A percentile compares a stretch with the other conserved stretches of the same genome.
These are phyloP conservation scores for Ramaria sp. DNA, from an alignment of 768 basidiomycete species.

Conservation along the genomic window DNA sequence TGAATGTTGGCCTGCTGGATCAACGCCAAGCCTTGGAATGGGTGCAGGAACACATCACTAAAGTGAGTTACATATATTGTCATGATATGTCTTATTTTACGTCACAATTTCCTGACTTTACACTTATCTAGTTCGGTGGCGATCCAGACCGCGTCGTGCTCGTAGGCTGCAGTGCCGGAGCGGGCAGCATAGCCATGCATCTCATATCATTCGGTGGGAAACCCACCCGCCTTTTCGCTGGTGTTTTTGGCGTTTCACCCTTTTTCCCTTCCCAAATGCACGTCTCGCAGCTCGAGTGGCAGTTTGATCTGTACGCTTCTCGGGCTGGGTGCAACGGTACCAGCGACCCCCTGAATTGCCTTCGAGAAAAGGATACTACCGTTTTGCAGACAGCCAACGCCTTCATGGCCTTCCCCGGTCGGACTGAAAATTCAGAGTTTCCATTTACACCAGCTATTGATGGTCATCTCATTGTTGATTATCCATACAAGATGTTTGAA, in stretches of 20 bases:
- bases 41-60: slow-evolving; percentile 27
- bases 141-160: slow-evolving; percentile 12
- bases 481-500: slow-evolving; percentile 3
- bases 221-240: slow-evolving; percentile 8
- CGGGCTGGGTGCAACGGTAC: slow-evolving; percentile 47
- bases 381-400: slow-evolving; percentile 25
- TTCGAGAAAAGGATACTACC: slow-evolving; percentile 22
- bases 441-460: slow-evolving; percentile 26
- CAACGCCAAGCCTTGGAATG: slow-evolving; percentile 31
- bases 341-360: slow-evolving; percentile 36
- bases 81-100: background rate
- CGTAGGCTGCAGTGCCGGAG: slow-evolving; percentile 10
- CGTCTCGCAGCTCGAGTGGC: slow-evolving; percentile 8
- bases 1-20: slow-evolving; percentile 32
- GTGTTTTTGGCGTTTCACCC: slow-evolving; percentile 7
- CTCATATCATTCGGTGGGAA: slow-evolving; percentile 7
- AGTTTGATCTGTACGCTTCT: slow-evolving; percentile 8
- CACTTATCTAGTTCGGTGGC: slow-evolving; percentile 9
- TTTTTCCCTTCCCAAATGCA: slow-evolving; percentile 6
- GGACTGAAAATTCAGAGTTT: slow-evolving; percentile 17
- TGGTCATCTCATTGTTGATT: slow-evolving; percentile 13
- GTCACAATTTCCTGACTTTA: background rate
- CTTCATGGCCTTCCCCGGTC: slow-evolving; percentile 19
- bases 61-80: slow-evolving; percentile 18
- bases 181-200: slow-evolving; percentile 11